Evolutionary conservation across 257 asterid species (phyloP), one percentile per base, ranked within the genome.

Genomic region (Datura wrightii): DNA sequence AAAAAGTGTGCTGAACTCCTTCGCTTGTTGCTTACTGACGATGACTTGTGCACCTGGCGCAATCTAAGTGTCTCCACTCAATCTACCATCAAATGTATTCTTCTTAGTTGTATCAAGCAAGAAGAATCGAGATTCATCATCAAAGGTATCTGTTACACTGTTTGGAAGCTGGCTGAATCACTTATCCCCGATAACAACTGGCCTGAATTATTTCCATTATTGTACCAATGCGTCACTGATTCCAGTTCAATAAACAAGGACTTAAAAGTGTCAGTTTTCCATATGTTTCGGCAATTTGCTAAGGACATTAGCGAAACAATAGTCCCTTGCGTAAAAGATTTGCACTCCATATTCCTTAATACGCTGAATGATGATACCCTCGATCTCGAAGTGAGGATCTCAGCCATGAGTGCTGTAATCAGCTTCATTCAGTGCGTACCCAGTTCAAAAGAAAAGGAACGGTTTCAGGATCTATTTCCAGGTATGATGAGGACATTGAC

Each of bases 121-220:
- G 98, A 95, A 89, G 93, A 92, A 56, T 55, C 89, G 15, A 7
- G 4, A 2, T 92, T 91, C 85, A 89, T 96, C 4, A 87, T 90
- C 2, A 2, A 6, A 46, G 7, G 8, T 2, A 1, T 46, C 8
- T 9, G 52, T 46, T 7, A 2, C 10, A 46, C 8, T 46, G 50
- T 46, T 46, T 0, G 6, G 9, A 46, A 46, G 10, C 50, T 52
- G 56, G 99, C 99, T 2, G 92, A 98, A 0, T 91, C 94, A 15
- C 91, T 96, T 79, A 67, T 96, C 39, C 97, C 95, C 0, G 98
- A 93, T 1, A 92, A 91, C 70, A 91, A 90, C 85, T 96, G 99
- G 99, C 97, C 97, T 3, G 98, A 94, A 85, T 86, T 93, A 52
- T 55, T 96, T 66, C 98, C 99, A 1, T 96, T 94, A 62, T 92